Base-by-base conservation (phyloP, 2,329 filamentous ascomycete genomes). In the Penicillium sp. region DNA sequence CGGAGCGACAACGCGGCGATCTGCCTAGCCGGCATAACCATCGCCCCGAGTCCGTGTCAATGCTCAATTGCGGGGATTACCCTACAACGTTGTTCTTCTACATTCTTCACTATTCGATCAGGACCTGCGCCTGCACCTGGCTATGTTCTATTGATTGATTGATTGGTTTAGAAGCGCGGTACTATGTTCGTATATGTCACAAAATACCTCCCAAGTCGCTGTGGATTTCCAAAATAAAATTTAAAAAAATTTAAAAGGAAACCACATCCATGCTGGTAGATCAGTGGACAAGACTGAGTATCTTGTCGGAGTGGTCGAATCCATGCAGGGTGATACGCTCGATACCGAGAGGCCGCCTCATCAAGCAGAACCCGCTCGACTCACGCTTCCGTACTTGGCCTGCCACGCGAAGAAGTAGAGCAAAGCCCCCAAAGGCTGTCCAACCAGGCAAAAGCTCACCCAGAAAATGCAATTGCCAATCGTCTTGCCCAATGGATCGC, bases 331-430 rank as follows among this genome's bases (percentile, higher is more conserved):
- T 40, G 24, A 28, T 10, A 28, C 24, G 24, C 24, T 28, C 24
- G 24, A 28, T 28, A 28, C 24, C 10, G 10, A 28, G 5, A 10
- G 10, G 10, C 11, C 14, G 9, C 16, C 19, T 7, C 5, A 34
- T 51, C 52, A 67, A 37, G n/a, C n/a, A n/a, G 43, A 39, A 6
- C 55, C 26, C 59, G 67, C 64, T 44, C 68, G 70, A 60, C 78
- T 90, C 19, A 92, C 88, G 66, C 88, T 92, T 11, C 94, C 94
- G 71, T 96, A 97, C 78, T 97, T 97, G 51, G 91, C 91, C 76
- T 97, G 93, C 93, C 94, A 99, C 1, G 92, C 92, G 71, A 97
- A 97, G 73, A 97, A 99, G 73, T 99, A 99, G 71, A 96, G 81
- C 56, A 99, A 78, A 0, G 91, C 92, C 1, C 91, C 94, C 64